Evolutionary conservation across 78 protist species (phyloP), one percentile per base, ranked within the genome.

Genomic region (Anaeramoeba flamelloides): DNA sequence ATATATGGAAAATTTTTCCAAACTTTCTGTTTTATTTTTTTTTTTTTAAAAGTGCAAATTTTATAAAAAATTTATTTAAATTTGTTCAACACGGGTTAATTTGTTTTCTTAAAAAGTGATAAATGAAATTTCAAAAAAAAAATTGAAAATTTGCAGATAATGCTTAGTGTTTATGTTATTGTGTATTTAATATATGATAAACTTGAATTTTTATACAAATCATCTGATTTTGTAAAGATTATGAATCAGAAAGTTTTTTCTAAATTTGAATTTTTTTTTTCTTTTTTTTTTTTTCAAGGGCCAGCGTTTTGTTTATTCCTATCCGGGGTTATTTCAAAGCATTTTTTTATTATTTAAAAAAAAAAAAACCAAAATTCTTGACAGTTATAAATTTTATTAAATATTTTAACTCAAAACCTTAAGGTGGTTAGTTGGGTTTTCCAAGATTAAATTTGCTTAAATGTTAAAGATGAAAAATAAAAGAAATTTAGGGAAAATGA

Each of bases 281-380:
- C n/a, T n/a, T n/a, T n/a, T n/a, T n/a, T n/a, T n/a, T n/a, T n/a
- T n/a, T n/a, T n/a, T n/a, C n/a, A n/a, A n/a, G n/a, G n/a, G n/a
- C n/a, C n/a, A n/a, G n/a, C n/a, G n/a, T 65, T 65, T 65, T n/a
- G n/a, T 65, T 65, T 65, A 30, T 31, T n/a, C n/a, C 74, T 65
- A 31, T n/a, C 40, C 74, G n/a, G n/a, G n/a, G n/a, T n/a, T 65
- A 30, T 65, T 65, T 65, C 40, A 65, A 65, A 30, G n/a, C 74
- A 31, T 65, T 65, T 31, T 65, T n/a, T n/a, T 65, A 31, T n/a
- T 31, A 65, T n/a, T 31, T 65, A n/a, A n/a, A 65, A 65, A 65
- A n/a, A 31, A 65, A 65, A 31, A 31, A 30, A 65, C n/a, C 74
- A 65, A 65, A 31, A 31, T n/a, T 65, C 74, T 65, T 65, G n/a